A percentile compares a stretch with the other conserved stretches of the same genome.
Evolutionary conservation across 1,139 yeast genomes (phyloP).

Genomic region (Sugiyamaella pinicola): DNA sequence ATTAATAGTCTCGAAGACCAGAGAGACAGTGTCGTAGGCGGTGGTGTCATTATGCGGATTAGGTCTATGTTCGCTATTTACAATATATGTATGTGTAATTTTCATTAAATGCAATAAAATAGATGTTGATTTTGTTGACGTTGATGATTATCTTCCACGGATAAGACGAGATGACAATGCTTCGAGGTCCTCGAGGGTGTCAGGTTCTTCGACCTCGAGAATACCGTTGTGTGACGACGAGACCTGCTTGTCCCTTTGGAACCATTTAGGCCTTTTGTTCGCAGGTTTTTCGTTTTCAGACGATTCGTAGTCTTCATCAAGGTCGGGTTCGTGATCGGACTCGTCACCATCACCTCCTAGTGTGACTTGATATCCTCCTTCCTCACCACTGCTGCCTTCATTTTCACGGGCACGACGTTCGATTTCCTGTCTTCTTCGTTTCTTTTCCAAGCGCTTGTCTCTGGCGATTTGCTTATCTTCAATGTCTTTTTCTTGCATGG

Average conservation of each 20-base stretch:
- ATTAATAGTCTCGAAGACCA: no score
- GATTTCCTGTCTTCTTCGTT: conserved; percentile 80
- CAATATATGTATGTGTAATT: conserved; percentile 7
- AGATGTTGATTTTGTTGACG: neutral
- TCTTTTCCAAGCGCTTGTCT: conserved; percentile 83
- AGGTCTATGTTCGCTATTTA: conserved; percentile 6
- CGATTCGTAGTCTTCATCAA: conserved; percentile 21
- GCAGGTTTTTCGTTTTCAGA: conserved; percentile 21
- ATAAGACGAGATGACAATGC: conserved; percentile 77
- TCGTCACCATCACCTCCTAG: conserved; percentile 39
- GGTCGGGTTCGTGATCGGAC: conserved; percentile 23
- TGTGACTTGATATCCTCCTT: conserved; percentile 46
- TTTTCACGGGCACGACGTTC: conserved; percentile 58
- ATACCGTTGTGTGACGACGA: conserved; percentile 42
- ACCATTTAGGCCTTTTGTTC: conserved; percentile 31
- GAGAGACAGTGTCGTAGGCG: no score
- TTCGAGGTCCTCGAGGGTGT: conserved; percentile 90
- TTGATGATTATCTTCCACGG: conserved; percentile 19
- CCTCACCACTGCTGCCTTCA: conserved; percentile 48
- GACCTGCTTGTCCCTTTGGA: conserved; percentile 44
- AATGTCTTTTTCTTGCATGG: conserved; percentile 70
- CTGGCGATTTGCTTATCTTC: conserved; percentile 82
- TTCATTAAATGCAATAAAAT: conserved; percentile 16
- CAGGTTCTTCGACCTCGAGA: conserved; percentile 82
- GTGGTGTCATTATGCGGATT: conserved; percentile 3